phyloP scores from a whole-genome alignment of 495 filamentous ascomycete species.

The Penicilliopsis zonata region DNA sequence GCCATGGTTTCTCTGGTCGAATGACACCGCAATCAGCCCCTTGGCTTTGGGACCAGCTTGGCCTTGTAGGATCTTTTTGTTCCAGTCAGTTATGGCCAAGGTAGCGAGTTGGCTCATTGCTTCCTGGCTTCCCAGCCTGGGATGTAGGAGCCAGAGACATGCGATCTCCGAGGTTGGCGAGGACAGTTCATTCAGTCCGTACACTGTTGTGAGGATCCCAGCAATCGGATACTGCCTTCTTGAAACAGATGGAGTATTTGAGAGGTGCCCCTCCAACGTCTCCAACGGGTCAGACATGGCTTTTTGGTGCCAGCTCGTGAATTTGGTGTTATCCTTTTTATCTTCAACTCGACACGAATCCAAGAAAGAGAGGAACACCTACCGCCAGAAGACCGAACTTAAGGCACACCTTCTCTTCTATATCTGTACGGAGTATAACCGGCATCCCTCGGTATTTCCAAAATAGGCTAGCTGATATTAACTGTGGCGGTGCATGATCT shows the following conservation, averaged over 20 bases:
- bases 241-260: constrained; percentile 39
- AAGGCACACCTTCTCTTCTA: too few species aligned
- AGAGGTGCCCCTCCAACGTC: constrained; percentile 11
- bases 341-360: too few species aligned
- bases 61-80: constrained; percentile 19
- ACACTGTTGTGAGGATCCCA: constrained; percentile 64
- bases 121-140: constrained; percentile 53
- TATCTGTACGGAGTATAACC: too few species aligned
- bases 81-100: constrained; percentile 47
- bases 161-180: constrained; percentile 39
- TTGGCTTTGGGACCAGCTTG: constrained; percentile 15
- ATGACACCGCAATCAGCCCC: constrained; percentile 65
- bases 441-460: too few species aligned
- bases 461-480: background rate
- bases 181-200: constrained; percentile 64
- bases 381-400: too few species aligned
- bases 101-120: constrained; percentile 54
- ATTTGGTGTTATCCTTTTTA: too few species aligned
- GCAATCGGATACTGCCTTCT: constrained; percentile 50
- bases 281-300: constrained; percentile 29
- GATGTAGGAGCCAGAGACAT: constrained; percentile 81
- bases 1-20: constrained; percentile 89
- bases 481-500: too few species aligned
- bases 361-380: too few species aligned
- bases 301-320: too few species aligned